Evolutionary conservation across 352 stramenopile genomes (phyloP), one percentile per base, ranked within the genome.

Genomic region (Phytopythium montanum): DNA sequence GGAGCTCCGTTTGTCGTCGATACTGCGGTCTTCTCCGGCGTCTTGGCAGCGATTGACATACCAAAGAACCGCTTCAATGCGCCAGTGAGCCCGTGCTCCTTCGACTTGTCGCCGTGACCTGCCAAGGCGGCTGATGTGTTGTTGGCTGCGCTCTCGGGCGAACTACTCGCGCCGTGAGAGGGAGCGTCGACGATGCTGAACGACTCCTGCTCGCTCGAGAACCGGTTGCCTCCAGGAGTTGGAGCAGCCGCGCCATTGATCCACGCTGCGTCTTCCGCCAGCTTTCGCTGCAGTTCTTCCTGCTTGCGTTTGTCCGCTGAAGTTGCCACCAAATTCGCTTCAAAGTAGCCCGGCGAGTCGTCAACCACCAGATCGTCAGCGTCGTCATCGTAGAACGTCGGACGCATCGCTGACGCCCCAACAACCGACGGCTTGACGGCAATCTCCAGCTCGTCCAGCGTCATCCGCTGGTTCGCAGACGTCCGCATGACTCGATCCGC

Each of bases 1-100:
- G 49, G 23, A 3, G n/a, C 49, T 13, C 44, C 21, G 2, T 10
- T 46, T 7, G 60, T 48, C 18, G 59, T 42, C 14, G 38, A 41
- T 36, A 36, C 31, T 14, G 36, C 9, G 25, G 28, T 10, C 23
- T 73, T 79, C 2, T 39, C 53, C 8, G 39, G 6, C 7, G 51
- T 26, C 51, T 76, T 83, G 3, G 62, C 39, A 16, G 36, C 63
- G 23, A 56, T 54, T 0, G 64, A 69, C 46, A 90, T 81, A 5
- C 79, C 79, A 44, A 92, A 89, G 9, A 92, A 84, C 0, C 83
- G 69, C 63, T 90, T 90, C 0, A 92, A 46, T 23, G 72, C 81
- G 18, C 73, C 72, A 41, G 75, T 65, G 25, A 92, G 76, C 1
- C 82, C 72, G 7, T 53, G 42, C 13, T 60, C 57, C 19, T 64